Evolutionary conservation across 352 stramenopile species (phyloP).

Genomic region (Globisporangium recalcitrans): DNA sequence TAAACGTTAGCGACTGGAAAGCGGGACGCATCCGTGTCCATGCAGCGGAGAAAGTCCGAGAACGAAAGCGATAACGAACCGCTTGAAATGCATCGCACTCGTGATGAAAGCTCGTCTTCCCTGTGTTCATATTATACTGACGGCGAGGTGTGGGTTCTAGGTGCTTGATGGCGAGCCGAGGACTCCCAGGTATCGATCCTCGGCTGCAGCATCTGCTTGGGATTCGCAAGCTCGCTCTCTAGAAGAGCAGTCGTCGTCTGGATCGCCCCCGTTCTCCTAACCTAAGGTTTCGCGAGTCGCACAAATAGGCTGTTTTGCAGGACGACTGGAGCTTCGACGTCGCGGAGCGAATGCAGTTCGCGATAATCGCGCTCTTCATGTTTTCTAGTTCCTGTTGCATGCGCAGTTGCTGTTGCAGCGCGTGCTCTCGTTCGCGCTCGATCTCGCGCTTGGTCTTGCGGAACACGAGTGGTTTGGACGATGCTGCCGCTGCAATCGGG

Average conservation of each 20-base stretch:
- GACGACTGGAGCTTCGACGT: constrained; percentile 7
- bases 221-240: constrained; percentile 2
- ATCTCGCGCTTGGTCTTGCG: constrained; percentile 54
- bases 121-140: constrained; percentile 10
- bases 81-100: neutral
- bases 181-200: neutral
- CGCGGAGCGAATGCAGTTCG: constrained; percentile 2
- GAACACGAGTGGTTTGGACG: constrained; percentile 35
- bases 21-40: constrained; percentile 23
- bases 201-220: neutral
- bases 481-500: constrained; percentile 9
- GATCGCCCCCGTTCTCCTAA: constrained; percentile 22
- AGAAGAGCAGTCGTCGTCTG: constrained; percentile 37
- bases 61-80: constrained; percentile 9
- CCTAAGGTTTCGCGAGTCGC: constrained; percentile 2
- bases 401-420: constrained; percentile 17
- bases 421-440: constrained; percentile 35
- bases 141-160: neutral
- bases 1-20: constrained; percentile 45
- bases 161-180: neutral
- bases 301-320: constrained; percentile 5
- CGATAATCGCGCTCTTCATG: constrained; percentile 4
- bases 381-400: constrained; percentile 20
- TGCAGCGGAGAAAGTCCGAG: constrained; percentile 7
- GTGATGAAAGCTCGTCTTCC: neutral